These are phyloP conservation scores for Paramyrothecium sp. DNA, from an alignment of 2,329 filamentous ascomycete species.

Conservation along the genomic window DNA sequence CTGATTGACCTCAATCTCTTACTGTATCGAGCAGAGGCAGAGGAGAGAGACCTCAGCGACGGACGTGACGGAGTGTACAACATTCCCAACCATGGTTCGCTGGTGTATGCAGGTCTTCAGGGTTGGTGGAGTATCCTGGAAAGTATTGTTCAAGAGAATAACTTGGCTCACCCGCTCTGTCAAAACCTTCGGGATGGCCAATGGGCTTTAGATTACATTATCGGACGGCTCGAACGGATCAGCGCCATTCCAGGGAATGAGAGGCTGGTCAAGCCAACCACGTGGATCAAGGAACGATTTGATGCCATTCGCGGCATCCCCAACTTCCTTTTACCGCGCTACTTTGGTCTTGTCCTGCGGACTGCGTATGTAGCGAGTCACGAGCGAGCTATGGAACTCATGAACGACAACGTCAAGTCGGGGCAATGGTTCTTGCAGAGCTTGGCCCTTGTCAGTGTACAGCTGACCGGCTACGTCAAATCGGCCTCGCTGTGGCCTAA, in stretches of 20 bases:
- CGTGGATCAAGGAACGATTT: slow-evolving; percentile 82
- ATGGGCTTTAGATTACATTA: slow-evolving; percentile 89
- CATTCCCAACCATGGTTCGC: slow-evolving; percentile 77
- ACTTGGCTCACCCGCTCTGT: slow-evolving; percentile 89
- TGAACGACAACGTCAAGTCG: slow-evolving; percentile 72
- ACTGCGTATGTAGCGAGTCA: slow-evolving; percentile 85
- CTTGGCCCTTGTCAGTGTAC: slow-evolving; percentile 86
- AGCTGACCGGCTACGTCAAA: slow-evolving; percentile 85
- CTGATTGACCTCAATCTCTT: slow-evolving; percentile 88
- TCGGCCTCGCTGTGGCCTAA: slow-evolving; percentile 88
- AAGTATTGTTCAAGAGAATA: slow-evolving; percentile 81
- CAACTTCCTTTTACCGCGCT: slow-evolving; percentile 85
- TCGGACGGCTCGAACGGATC: slow-evolving; percentile 73
- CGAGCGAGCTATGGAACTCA: slow-evolving; percentile 73
- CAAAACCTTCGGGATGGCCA: slow-evolving; percentile 88
- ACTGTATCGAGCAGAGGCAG: slow-evolving; percentile 86
- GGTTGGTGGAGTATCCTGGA: slow-evolving; percentile 96
- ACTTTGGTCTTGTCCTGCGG: slow-evolving; percentile 86
- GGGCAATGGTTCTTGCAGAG: slow-evolving; percentile 89
- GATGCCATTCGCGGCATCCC: slow-evolving; percentile 83
- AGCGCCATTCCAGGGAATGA: slow-evolving; percentile 62
- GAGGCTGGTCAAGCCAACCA: slow-evolving; percentile 62
- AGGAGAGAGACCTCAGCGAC: slow-evolving; percentile 75
- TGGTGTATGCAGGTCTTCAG: slow-evolving; percentile 95
- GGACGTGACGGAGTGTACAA: slow-evolving; percentile 86